A percentile compares a stretch with the other conserved stretches of the same genome.
Evolutionary conservation across 768 basidiomycete species (phyloP).

Genomic region (Mycena amicta): DNA sequence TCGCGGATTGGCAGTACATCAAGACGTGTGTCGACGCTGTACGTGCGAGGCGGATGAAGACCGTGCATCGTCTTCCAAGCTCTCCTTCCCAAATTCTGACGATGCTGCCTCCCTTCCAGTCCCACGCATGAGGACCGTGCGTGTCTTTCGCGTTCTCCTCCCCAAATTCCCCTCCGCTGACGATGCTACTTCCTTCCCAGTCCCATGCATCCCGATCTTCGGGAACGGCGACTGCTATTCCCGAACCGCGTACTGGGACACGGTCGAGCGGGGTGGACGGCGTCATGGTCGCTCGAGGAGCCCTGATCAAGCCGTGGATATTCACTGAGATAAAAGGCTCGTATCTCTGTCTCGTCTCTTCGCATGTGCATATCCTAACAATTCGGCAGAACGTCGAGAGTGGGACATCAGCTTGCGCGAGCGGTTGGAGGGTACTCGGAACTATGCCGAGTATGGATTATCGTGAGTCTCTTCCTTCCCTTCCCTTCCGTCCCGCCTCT

Average conservation of each 20-base stretch:
- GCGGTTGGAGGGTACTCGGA: slow-evolving; percentile 75
- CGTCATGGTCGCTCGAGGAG: slow-evolving; percentile 93
- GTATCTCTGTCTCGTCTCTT: background rate
- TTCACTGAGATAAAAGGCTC: slow-evolving; percentile 90
- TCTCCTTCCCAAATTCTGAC: too few species aligned
- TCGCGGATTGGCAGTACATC: slow-evolving; percentile 96
- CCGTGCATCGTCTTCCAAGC: slow-evolving; percentile 50
- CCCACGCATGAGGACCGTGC: too few species aligned
- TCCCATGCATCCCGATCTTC: slow-evolving; percentile 97
- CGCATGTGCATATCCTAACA: background rate
- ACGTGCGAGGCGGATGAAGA: slow-evolving; percentile 68
- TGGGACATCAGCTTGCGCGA: slow-evolving; percentile 93
- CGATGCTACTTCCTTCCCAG: too few species aligned
- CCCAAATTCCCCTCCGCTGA: too few species aligned
- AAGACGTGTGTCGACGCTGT: slow-evolving; percentile 83
- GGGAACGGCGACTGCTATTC: slow-evolving; percentile 97
- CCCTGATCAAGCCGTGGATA: slow-evolving; percentile 94
- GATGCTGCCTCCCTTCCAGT: too few species aligned
- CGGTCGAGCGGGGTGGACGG: slow-evolving; percentile 86
- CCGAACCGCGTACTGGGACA: slow-evolving; percentile 77
- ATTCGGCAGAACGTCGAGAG: slow-evolving; percentile 64
- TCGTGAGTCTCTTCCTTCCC: slow-evolving; percentile 45
- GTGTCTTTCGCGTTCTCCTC: too few species aligned
- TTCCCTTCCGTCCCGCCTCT: background rate
- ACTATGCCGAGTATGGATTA: slow-evolving; percentile 88